These are phyloP conservation scores for Chytridium lagenaria DNA, from an alignment of 371 early-diverging fungal species.

Conservation along the genomic window DNA sequence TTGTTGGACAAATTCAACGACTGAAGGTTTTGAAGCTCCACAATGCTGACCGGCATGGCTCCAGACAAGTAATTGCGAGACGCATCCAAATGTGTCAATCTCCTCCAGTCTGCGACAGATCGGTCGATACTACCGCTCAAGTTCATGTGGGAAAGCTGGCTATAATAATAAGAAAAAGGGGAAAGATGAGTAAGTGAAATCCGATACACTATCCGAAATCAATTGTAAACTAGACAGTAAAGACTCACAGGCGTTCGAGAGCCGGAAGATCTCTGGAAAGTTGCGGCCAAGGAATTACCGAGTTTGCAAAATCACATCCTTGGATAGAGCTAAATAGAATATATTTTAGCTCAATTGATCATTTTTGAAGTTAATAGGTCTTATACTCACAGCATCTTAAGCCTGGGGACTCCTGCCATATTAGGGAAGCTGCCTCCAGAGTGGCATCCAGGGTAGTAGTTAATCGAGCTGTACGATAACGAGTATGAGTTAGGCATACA, in stretches of 20 bases:
- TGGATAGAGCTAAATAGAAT: not conserved
- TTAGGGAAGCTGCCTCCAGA: constrained; percentile 2
- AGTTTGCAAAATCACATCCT: not conserved
- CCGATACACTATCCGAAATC: not conserved
- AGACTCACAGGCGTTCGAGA: not conserved
- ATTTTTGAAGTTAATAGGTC: not conserved
- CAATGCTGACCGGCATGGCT: not conserved
- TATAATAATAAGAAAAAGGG: not conserved
- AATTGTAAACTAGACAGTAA: too few relatives aligned
- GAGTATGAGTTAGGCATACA: too few relatives aligned
- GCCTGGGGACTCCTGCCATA: not conserved
- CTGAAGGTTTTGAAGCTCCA: not conserved
- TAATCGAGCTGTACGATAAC: constrained; percentile 6
- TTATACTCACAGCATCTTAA: not conserved
- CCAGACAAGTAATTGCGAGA: not conserved
- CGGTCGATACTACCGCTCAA: not conserved
- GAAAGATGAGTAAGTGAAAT: not conserved
- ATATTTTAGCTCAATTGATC: too few relatives aligned
- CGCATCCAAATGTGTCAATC: not conserved
- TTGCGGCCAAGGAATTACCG: not conserved
- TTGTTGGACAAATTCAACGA: not conserved
- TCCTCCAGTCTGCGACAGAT: not conserved
- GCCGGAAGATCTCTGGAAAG: not conserved
- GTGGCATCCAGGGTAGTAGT: constrained; percentile 3
- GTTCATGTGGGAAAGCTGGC: not conserved